Conservation (phyloP, 805 yeast genomes). For the Saturnispora sanitii region DNA sequence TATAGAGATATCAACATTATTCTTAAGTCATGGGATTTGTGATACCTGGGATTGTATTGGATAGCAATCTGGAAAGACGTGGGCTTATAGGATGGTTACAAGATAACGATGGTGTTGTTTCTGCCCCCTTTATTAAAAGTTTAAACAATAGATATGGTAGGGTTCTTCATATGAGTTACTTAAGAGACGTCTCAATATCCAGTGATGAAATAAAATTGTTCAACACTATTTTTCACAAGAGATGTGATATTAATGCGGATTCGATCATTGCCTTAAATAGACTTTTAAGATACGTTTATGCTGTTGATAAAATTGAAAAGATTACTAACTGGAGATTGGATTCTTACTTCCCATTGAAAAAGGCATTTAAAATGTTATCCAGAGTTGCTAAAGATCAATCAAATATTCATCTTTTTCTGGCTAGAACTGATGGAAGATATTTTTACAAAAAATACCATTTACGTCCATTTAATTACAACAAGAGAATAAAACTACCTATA, state of each 20-base stretch:
- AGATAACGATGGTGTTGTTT: conserved; percentile 1
- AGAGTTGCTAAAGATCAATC: background rate
- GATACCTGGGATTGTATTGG: conserved; percentile 1
- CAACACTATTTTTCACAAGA: no score
- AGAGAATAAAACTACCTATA: conserved; percentile 2
- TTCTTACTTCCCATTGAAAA: conserved; percentile 3
- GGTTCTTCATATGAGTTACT: background rate
- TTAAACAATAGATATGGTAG: conserved; percentile 5
- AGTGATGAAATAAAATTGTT: no score
- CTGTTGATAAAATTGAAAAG: conserved; percentile 7
- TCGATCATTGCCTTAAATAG: background rate
- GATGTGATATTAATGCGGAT: background rate
- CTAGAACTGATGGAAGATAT: conserved; percentile 7
- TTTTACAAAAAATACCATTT: conserved; percentile 1
- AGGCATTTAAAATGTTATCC: conserved; percentile 1
- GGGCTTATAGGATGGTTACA: background rate
- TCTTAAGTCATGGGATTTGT: conserved; percentile 4
- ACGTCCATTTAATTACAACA: background rate
- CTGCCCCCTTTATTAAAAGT: background rate
- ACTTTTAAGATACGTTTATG: conserved; percentile 8
- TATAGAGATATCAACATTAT: no score
- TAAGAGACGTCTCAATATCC: no score
- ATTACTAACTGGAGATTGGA: conserved; percentile 4
- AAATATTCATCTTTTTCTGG: background rate
- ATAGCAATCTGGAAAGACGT: background rate